Evolutionary conservation across 768 basidiomycete species (phyloP).

Genomic region (Russula vinacea): DNA sequence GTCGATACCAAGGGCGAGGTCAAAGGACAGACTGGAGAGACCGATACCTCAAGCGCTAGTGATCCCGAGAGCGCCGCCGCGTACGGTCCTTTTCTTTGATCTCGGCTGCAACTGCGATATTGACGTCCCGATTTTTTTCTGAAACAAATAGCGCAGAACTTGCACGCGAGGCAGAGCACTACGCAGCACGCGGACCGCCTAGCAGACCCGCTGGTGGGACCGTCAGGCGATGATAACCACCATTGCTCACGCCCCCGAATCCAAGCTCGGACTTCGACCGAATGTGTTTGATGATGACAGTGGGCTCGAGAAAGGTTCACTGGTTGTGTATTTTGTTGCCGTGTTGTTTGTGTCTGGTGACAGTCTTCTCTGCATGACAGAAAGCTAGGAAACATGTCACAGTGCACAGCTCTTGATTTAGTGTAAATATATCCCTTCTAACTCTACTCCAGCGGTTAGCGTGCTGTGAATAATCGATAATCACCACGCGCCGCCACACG

Average conservation of each 20-base stretch:
- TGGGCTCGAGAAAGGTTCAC: background rate
- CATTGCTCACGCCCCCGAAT: too few relatives aligned
- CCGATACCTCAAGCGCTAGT: background rate
- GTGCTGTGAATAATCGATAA: background rate
- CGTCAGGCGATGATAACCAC: background rate
- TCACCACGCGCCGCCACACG: too few relatives aligned
- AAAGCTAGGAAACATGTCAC: background rate
- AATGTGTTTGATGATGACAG: background rate
- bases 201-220: background rate
- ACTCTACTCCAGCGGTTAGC: too few relatives aligned
- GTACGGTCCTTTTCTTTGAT: background rate
- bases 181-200: background rate
- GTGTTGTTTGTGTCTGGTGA: background rate
- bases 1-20: background rate
- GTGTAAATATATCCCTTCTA: too few relatives aligned
- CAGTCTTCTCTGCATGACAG: background rate
- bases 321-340: too few relatives aligned
- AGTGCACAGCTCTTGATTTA: background rate
- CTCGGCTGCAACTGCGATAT: background rate
- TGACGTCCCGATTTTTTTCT: background rate
- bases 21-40: background rate
- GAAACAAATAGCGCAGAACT: background rate
- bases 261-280: background rate
- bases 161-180: background rate
- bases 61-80: background rate